Percentiles rank a stretch among this genome's conserved stretches.
These are phyloP conservation scores for Colletotrichum lindemuthianum DNA, from an alignment of 2,329 filamentous ascomycete species.

Conservation along the genomic window DNA sequence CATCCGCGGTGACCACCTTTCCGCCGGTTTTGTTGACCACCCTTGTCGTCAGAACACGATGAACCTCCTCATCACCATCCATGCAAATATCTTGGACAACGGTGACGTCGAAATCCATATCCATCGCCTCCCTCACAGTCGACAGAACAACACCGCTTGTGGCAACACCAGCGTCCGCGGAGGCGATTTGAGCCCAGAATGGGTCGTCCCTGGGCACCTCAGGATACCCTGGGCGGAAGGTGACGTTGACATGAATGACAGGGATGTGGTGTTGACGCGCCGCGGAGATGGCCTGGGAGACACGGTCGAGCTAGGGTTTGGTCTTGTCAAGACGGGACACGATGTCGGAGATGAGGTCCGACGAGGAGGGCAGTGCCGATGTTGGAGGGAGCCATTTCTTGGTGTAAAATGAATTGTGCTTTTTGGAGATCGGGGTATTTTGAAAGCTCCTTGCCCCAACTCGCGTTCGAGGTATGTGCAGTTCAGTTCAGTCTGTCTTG, in stretches of 20 bases:
- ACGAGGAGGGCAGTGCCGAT: neutral
- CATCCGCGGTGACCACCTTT: neutral
- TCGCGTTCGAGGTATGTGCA: no score
- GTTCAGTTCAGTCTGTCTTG: no score
- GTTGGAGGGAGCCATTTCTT: neutral
- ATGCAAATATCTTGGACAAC: slow-evolving; percentile 1
- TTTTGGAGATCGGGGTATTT: neutral
- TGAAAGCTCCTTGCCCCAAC: neutral
- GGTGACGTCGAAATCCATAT: neutral
- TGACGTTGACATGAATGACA: slow-evolving; percentile 10
- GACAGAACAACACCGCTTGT: slow-evolving; percentile 6
- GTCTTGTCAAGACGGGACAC: neutral
- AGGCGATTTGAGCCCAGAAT: slow-evolving; percentile 2
- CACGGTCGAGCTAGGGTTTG: neutral
- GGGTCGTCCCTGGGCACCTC: slow-evolving; percentile 3
- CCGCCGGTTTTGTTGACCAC: neutral
- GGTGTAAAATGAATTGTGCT: neutral
- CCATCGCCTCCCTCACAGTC: slow-evolving; percentile 2
- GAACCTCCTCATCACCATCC: slow-evolving; percentile 1
- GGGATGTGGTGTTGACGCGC: slow-evolving; percentile 1
- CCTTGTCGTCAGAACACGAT: slow-evolving; percentile 1
- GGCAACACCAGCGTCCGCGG: slow-evolving; percentile 9
- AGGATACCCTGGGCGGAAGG: slow-evolving; percentile 7
- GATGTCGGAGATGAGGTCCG: slow-evolving; percentile 3
- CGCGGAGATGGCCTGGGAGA: neutral